phyloP scores from a whole-genome alignment of 768 basidiomycete genomes.

The Psilocybe cubensis region DNA sequence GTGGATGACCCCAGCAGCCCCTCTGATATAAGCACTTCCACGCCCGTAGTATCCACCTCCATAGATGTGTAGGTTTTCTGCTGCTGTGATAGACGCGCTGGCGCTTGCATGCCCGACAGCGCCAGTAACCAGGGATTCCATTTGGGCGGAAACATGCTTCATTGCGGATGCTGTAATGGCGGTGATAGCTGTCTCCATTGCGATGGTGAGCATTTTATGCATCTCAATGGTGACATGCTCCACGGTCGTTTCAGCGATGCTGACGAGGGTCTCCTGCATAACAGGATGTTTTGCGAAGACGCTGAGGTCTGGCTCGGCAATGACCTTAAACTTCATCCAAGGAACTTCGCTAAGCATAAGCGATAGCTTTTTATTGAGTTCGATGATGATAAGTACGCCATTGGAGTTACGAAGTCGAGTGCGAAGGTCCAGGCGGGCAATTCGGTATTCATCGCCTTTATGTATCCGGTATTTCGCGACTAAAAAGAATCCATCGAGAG shows the following conservation, averaged over 20 bases:
- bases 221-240: slow-evolving; percentile 21
- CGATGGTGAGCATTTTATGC: slow-evolving; percentile 21
- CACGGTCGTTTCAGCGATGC: slow-evolving; percentile 24
- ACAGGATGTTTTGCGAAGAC: slow-evolving; percentile 23
- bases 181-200: slow-evolving; percentile 21
- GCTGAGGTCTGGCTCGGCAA: slow-evolving; percentile 27
- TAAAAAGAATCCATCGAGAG: slow-evolving; percentile 18
- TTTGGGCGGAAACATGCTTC: slow-evolving; percentile 18
- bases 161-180: slow-evolving; percentile 22
- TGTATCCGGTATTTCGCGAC: slow-evolving; percentile 16
- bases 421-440: slow-evolving; percentile 19
- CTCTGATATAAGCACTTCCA: background rate
- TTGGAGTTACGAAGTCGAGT: slow-evolving; percentile 17
- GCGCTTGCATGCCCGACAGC: slow-evolving; percentile 16
- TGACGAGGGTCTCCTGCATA: slow-evolving; percentile 21
- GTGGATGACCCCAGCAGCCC: background rate
- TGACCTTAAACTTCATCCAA: slow-evolving; percentile 31
- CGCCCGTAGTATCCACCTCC: slow-evolving; percentile 1
- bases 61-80: slow-evolving; percentile 19
- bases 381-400: slow-evolving; percentile 20
- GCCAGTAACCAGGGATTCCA: slow-evolving; percentile 15
- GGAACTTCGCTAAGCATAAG: slow-evolving; percentile 28
- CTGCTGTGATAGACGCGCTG: slow-evolving; percentile 19
- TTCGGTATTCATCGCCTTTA: slow-evolving; percentile 11
- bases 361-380: slow-evolving; percentile 23